phyloP scores from a whole-genome alignment of 2,329 filamentous ascomycete genomes.

The Monosporascus sp. region DNA sequence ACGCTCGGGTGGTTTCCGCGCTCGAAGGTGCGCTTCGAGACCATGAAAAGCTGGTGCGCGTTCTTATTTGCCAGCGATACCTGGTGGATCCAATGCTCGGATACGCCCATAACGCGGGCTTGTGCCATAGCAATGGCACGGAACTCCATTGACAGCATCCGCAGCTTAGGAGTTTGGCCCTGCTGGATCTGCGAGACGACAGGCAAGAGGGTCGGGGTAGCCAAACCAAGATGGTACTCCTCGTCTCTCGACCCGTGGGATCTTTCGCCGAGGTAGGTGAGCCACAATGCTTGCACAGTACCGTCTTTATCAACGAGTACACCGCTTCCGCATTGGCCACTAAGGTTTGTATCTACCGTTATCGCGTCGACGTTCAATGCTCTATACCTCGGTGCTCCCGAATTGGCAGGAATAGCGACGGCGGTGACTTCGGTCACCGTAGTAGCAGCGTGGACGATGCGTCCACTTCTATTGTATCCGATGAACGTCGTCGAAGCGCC shows the following conservation, averaged over 20 bases:
- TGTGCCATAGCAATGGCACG: conserved; percentile 96
- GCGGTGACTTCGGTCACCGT: conserved; percentile 96
- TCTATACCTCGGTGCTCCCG: conserved; percentile 84
- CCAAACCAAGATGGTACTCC: conserved; percentile 92
- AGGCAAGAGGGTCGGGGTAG: conserved; percentile 81
- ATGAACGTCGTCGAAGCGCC: conserved; percentile 94
- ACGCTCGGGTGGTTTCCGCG: conserved; percentile 46
- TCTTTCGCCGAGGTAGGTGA: conserved; percentile 93
- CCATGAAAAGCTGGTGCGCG: conserved; percentile 96
- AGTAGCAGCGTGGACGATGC: conserved; percentile 89
- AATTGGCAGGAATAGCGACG: conserved; percentile 91
- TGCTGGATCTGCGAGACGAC: conserved; percentile 83
- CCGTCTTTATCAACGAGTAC: conserved; percentile 87
- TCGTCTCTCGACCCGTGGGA: conserved; percentile 80
- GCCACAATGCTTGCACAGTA: conserved; percentile 90
- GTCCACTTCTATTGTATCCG: conserved; percentile 94
- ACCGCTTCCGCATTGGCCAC: conserved; percentile 87
- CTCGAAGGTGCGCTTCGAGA: conserved; percentile 79
- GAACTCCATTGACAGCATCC: conserved; percentile 91
- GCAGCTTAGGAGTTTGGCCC: conserved; percentile 72
- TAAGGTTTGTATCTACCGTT: conserved; percentile 89
- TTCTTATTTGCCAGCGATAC: conserved; percentile 85
- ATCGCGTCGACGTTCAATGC: conserved; percentile 96
- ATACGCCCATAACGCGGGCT: conserved; percentile 93
- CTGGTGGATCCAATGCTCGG: conserved; percentile 90